phyloP scores from a whole-genome alignment of 2,329 filamentous ascomycete species.

The Alternaria ethzedia region DNA sequence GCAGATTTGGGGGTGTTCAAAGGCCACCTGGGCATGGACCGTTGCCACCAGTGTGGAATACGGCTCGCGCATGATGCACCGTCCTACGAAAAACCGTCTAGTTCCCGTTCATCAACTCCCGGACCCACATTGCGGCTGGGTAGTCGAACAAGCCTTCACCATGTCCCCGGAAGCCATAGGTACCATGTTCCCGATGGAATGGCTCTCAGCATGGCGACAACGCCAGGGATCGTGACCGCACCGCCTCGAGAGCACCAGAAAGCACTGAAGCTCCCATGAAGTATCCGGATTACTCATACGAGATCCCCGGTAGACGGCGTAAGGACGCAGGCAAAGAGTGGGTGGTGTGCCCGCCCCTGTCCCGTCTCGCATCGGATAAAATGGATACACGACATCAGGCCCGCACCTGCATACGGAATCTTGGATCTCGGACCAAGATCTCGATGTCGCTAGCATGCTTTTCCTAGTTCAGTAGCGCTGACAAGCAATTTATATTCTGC shows the following conservation, averaged over 20 bases:
- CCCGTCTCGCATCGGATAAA: constrained; percentile 9
- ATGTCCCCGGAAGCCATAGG: background rate
- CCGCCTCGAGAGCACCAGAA: background rate
- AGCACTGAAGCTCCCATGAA: background rate
- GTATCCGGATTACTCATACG: background rate
- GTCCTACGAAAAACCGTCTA: background rate
- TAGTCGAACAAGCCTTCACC: background rate
- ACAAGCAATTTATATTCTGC: background rate
- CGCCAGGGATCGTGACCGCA: background rate
- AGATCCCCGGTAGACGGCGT: background rate
- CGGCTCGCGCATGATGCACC: background rate
- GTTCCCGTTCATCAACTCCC: background rate
- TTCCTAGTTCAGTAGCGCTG: background rate
- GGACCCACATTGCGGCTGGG: background rate
- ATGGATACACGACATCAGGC: background rate
- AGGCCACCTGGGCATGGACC: background rate
- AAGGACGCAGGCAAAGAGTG: background rate
- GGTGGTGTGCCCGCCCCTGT: background rate
- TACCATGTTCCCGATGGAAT: background rate
- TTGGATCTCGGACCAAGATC: background rate
- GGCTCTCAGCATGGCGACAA: background rate
- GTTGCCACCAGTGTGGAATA: background rate
- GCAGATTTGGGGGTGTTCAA: background rate
- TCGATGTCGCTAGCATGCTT: constrained; percentile 9
- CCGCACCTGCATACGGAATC: background rate